These are phyloP conservation scores for Claviceps fusiformis DNA, from an alignment of 2,329 filamentous ascomycete genomes.

Conservation along the genomic window DNA sequence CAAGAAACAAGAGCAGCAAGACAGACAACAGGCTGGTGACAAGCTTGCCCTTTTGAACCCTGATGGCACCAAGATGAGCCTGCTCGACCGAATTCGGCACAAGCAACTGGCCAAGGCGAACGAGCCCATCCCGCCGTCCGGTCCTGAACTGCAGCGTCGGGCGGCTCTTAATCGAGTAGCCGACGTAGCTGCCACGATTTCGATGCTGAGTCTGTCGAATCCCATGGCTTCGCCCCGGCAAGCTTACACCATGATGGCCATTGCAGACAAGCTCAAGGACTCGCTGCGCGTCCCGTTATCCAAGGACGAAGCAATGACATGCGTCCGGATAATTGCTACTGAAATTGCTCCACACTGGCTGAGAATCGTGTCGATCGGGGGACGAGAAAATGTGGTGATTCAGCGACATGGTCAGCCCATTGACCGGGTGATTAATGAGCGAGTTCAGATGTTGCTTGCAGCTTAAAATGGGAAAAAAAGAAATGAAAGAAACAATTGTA, in stretches of 20 bases:
- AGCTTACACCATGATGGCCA: slow-evolving; percentile 49
- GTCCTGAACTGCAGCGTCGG: slow-evolving; percentile 43
- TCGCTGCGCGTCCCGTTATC: slow-evolving; percentile 46
- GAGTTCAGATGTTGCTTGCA: slow-evolving; percentile 21
- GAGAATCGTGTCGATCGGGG: slow-evolving; percentile 35
- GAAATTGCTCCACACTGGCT: slow-evolving; percentile 47
- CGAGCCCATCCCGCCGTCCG: slow-evolving; percentile 43
- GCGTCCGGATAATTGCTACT: slow-evolving; percentile 35
- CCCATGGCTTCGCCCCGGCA: slow-evolving; percentile 37
- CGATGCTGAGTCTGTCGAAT: slow-evolving; percentile 47
- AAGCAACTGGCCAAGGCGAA: slow-evolving; percentile 49
- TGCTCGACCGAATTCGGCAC: slow-evolving; percentile 62
- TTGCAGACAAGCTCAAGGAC: slow-evolving; percentile 54
- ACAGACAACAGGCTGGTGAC: slow-evolving; percentile 19
- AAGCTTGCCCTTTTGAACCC: slow-evolving; percentile 21
- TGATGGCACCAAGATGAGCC: slow-evolving; percentile 43
- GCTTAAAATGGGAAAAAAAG: slow-evolving; percentile 6
- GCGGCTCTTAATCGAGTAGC: slow-evolving; percentile 53
- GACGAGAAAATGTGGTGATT: slow-evolving; percentile 44
- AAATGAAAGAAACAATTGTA: background rate
- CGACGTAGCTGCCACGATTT: slow-evolving; percentile 55
- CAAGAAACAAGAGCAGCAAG: slow-evolving; percentile 34
- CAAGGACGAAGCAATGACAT: slow-evolving; percentile 35
- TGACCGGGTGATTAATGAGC: slow-evolving; percentile 22
- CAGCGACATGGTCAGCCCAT: slow-evolving; percentile 29